Percentiles rank a stretch among this genome's conserved stretches.
Conservation (phyloP, 768 basidiomycete genomes). For the Tulasnella sp. region DNA sequence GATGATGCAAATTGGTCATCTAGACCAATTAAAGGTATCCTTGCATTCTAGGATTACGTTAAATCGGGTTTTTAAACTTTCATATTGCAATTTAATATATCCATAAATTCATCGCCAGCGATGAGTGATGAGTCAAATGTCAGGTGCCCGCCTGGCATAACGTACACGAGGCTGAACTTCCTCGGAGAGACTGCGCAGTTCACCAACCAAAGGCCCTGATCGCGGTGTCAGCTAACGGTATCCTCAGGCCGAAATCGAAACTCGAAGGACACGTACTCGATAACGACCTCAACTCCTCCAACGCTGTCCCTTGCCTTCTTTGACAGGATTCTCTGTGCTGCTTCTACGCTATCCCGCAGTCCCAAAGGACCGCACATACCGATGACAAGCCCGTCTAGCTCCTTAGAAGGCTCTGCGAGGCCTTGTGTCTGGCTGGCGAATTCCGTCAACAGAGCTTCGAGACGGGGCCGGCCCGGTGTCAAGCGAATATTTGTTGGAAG, state of each 20-base stretch:
- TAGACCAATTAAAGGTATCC: too few relatives aligned
- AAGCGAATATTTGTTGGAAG: not conserved
- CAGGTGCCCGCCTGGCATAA: too few relatives aligned
- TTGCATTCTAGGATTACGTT: too few relatives aligned
- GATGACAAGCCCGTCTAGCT: constrained; percentile 14
- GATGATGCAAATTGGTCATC: too few relatives aligned
- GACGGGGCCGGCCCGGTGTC: not conserved
- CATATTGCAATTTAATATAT: too few relatives aligned
- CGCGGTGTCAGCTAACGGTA: too few relatives aligned
- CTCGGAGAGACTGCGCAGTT: too few relatives aligned
- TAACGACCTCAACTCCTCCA: constrained; percentile 16
- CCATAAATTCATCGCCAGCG: too few relatives aligned
- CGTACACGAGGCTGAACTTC: too few relatives aligned
- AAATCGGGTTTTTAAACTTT: too few relatives aligned
- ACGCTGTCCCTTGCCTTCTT: not conserved
- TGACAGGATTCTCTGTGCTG: not conserved
- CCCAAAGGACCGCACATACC: constrained; percentile 13
- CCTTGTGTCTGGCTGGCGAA: not conserved
- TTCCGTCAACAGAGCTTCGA: not conserved
- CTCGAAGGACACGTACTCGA: constrained; percentile 10
- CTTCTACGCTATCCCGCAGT: constrained; percentile 3
- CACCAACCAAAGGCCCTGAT: not conserved
- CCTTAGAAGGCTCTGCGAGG: not conserved
- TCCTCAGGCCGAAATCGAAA: too few relatives aligned
- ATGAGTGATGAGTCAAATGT: too few relatives aligned